Evolutionary conservation across 768 basidiomycete species (phyloP).

Genomic region (Suillus weaverae): DNA sequence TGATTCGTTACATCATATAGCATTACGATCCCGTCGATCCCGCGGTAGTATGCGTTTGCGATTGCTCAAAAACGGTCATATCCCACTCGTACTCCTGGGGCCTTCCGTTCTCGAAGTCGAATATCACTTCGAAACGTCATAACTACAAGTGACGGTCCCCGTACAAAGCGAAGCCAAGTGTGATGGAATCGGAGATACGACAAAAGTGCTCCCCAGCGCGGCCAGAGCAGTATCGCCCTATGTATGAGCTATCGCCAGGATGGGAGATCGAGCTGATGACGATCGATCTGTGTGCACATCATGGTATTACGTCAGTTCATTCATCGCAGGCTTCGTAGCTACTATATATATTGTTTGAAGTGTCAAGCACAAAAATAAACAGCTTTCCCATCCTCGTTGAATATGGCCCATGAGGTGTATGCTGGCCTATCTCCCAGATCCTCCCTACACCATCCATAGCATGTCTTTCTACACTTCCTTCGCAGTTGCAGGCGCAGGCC

Average conservation of each 20-base stretch:
- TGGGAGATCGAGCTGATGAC: no score
- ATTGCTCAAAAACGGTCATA: slow-evolving; percentile 94
- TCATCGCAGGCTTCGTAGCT: no score
- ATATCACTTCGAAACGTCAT: background rate
- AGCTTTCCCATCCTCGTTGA: background rate
- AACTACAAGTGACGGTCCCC: no score
- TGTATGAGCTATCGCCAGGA: no score
- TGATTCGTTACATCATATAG: slow-evolving; percentile 95
- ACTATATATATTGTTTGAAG: background rate
- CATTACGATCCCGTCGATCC: slow-evolving; percentile 84
- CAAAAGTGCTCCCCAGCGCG: no score
- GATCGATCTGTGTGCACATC: no score
- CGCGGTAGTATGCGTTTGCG: slow-evolving; percentile 66
- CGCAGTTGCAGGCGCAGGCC: slow-evolving; percentile 36
- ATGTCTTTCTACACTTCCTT: slow-evolving; percentile 34
- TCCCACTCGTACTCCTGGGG: slow-evolving; percentile 67
- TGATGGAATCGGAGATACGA: no score
- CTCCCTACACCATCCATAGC: background rate
- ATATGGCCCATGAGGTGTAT: background rate
- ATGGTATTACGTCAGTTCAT: no score
- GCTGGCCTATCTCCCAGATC: background rate
- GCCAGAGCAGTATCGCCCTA: no score
- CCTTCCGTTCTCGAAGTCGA: background rate
- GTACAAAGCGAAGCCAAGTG: no score
- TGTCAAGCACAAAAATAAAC: background rate